Base-by-base conservation (phyloP, 495 filamentous ascomycete genomes). In the Daldinia childiae region DNA sequence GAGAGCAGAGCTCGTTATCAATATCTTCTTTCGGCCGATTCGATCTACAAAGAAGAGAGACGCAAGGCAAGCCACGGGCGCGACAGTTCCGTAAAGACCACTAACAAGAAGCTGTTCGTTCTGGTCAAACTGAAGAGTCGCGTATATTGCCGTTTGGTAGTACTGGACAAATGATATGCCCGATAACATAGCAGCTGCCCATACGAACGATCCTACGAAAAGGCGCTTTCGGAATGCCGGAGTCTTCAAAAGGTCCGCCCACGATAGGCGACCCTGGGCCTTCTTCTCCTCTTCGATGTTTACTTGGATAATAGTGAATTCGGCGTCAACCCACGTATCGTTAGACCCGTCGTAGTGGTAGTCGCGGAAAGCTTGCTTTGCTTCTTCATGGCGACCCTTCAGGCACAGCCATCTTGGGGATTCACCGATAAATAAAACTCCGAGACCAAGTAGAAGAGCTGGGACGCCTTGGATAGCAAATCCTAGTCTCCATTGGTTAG, bases 341-440 rank as follows among this genome's bases (percentile, higher is more conserved):
- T 85, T 87, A 6, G 77, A 74, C 21, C 84, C 84, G 50, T 78
- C 69, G 70, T 81, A 77, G 60, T 86, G 86, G 9, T 85, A 82
- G 14, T 71, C 71, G 14, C 73, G 67, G 64, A 88, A 83, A 24
- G 81, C 76, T 8, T 72, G 64, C 39, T 79, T 79, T 6, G 80
- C 84, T 58, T 83, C 82, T 12, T 78, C 79, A 51, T 82, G 66
- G 34, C 80, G 81, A 54, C 83, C 85, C 64, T 83, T 82, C 64
- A 87, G 81, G 30, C 86, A 82, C 7, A 89, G 78, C 87, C 87
- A 90, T 52, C 87, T 77, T 12, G 87, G 87, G 0, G 84, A 86
- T 71, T 89, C 87, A 9, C 80, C 79, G 12, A 89, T 79, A 68
- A 86, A 87, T 69, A 81, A 82, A 30, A 86, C 76, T 11, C 86